Percentiles rank a stretch among this genome's conserved stretches.
phyloP scores from a whole-genome alignment of 176 grass and related monocot genomes.

The Aegilops longissima region DNA sequence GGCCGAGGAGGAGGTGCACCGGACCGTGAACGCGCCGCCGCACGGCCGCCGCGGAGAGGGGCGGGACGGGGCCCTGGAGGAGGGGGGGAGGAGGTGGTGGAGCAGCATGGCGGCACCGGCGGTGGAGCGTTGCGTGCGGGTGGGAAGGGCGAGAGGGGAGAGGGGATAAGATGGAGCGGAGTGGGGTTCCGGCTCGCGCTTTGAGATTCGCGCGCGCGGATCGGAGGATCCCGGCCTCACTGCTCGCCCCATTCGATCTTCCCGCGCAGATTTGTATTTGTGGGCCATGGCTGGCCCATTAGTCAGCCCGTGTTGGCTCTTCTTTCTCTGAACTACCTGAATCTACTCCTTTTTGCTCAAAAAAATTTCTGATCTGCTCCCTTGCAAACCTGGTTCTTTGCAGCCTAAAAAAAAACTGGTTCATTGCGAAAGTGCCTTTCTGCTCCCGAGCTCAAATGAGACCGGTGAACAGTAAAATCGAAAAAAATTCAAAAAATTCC shows the following conservation, averaged over 20 bases:
- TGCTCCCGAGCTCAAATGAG: no score
- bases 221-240: not conserved
- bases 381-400: not conserved
- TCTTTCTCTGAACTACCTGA: not conserved
- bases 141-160: conserved; percentile 4
- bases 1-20: conserved; percentile 35
- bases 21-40: not conserved
- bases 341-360: no score
- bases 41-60: not conserved
- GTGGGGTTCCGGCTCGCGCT: not conserved
- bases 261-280: conserved; percentile 58
- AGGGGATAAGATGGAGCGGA: conserved; percentile 34
- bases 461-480: no score
- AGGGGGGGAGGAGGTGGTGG: conserved; percentile 36
- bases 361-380: no score
- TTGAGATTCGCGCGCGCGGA: conserved; percentile 25
- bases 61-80: conserved; percentile 2
- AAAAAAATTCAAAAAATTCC: no score
- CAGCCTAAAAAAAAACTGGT: no score
- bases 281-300: conserved; percentile 9
- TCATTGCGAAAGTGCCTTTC: no score
- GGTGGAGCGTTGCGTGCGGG: not conserved
- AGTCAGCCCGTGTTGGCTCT: not conserved
- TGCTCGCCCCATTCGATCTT: not conserved
- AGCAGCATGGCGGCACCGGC: conserved; percentile 51